Percentiles rank a stretch among this genome's conserved stretches.
Evolutionary conservation across 1,284 basidiomycete species (phyloP).

Genomic region (Ceratobasidium sp.): DNA sequence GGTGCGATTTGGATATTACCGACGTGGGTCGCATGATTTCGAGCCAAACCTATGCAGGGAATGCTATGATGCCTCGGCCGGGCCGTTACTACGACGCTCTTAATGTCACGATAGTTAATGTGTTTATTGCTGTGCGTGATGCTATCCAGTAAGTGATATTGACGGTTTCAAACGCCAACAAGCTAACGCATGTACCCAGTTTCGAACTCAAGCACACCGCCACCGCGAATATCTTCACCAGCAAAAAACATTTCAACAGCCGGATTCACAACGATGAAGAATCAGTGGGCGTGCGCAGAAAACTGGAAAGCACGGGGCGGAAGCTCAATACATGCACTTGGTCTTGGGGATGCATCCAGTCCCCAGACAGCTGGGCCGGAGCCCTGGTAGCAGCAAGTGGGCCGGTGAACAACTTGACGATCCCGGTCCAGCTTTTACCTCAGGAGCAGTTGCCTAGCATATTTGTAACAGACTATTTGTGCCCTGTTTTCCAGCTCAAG

Average conservation of each 20-base stretch:
- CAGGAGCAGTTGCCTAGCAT: neutral
- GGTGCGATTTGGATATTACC: neutral
- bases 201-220: neutral
- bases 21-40: neutral
- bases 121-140: neutral
- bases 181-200: neutral
- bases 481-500: neutral
- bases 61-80: neutral
- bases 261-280: neutral
- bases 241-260: neutral
- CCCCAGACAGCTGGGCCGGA: neutral
- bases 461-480: neutral
- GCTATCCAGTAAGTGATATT: neutral
- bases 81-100: neutral
- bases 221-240: slow-evolving; percentile 3
- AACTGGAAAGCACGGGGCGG: neutral
- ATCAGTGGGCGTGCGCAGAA: neutral
- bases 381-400: neutral
- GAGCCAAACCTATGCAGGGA: neutral
- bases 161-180: neutral
- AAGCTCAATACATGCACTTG: neutral
- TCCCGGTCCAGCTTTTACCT: neutral
- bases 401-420: neutral
- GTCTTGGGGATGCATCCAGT: neutral
- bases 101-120: neutral